These are phyloP conservation scores for Eudorina sp. DNA, from an alignment of 139 green algal species.

Conservation along the genomic window DNA sequence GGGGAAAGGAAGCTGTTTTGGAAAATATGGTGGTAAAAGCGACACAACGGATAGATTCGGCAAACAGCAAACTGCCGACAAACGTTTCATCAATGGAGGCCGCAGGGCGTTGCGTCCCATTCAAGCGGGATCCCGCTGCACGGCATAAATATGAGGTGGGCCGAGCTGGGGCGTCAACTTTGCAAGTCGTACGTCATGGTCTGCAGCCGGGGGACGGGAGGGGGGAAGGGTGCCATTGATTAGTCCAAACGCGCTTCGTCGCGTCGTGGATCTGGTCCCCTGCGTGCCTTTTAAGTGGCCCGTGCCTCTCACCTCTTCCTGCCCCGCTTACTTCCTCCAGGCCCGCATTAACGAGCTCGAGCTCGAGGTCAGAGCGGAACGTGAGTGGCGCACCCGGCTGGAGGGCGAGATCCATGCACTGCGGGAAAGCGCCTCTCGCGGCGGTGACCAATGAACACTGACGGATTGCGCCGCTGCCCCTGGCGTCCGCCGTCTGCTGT, in stretches of 20 bases:
- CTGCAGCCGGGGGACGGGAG: too few species aligned
- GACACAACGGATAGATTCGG: slow-evolving; percentile 6
- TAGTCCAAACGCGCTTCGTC: too few species aligned
- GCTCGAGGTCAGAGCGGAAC: slow-evolving; percentile 20
- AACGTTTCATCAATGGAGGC: background rate
- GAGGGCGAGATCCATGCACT: background rate
- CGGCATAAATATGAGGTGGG: slow-evolving; percentile 3
- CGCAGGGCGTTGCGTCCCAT: background rate
- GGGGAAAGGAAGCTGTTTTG: slow-evolving; percentile 1
- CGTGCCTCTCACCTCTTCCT: too few species aligned
- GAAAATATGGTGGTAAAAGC: slow-evolving; percentile 20
- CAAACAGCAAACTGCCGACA: background rate
- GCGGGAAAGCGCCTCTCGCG: background rate
- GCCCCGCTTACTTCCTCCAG: background rate
- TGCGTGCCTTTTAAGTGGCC: too few species aligned
- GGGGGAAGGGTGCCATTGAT: too few species aligned
- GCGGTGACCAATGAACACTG: background rate
- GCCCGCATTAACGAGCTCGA: slow-evolving; percentile 25
- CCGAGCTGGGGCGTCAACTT: too few species aligned
- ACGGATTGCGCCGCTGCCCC: background rate
- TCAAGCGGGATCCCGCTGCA: background rate
- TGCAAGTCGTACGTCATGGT: too few species aligned
- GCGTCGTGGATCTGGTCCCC: too few species aligned
- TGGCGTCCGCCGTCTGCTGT: too few species aligned
- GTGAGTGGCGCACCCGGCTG: background rate